Base-by-base conservation (phyloP, 495 filamentous ascomycete genomes). In the Penicillium turbatum region DNA sequence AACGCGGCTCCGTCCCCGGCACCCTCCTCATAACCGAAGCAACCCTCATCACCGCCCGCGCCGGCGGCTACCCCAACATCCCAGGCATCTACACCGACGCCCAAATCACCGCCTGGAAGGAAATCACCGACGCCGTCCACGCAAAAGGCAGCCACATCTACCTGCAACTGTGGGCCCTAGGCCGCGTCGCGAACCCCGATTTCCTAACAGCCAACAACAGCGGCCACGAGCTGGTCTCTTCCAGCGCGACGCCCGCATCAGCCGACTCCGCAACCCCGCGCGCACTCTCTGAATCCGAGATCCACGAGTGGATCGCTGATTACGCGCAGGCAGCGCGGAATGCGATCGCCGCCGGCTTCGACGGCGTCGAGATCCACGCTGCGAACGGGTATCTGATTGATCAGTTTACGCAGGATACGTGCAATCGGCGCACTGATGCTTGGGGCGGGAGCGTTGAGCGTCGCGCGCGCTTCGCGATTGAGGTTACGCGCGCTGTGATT, bases 361-460 rank as follows among this genome's bases (percentile, higher is more conserved):
- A 90, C 60, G 86, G 85, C 24, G 85, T 91, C 4, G 88, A 91
- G 71, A 72, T 90, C 48, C 86, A 89, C 62, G 82, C 72, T 32
- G 85, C 85, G 4, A 90, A 91, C 57, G 87, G 87, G 8, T 90
- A 89, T 61, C 67, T 91, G 43, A 71, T 89, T 44, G 85, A 91
- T 61, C 87, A 91, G 67, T 91, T 91, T 65, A 72, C 69, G 1
- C 85, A 87, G 59, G 81, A 85, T 56, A 71, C 59, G 13, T 70
- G 58, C 53, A 91, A 91, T 69, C 61, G 74, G 60, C 79, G 87
- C 2, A 82, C 76, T 3, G 87, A 91, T 62, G 38, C 54, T 15
- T 91, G 81, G 65, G 87, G 87, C 19, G 86, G 87, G n/a, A 85
- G 79, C 55, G 67, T 89, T 19, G 86, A 88, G 73, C 86, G 87